phyloP scores from a whole-genome alignment of 371 early-diverging fungal species.

The Circinella minor region DNA sequence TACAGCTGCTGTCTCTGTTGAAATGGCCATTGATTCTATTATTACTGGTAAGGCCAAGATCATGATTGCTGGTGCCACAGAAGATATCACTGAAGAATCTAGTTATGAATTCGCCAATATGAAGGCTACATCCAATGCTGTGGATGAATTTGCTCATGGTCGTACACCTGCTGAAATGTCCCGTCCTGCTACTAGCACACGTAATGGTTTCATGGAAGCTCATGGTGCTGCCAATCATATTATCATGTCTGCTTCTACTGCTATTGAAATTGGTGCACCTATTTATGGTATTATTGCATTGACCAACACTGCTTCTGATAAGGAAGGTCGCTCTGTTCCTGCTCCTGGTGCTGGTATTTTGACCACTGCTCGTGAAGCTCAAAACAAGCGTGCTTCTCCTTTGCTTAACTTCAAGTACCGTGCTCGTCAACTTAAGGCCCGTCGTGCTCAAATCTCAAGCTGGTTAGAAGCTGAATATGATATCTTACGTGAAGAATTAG shows the following conservation, averaged over 20 bases:
- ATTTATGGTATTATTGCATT: slow-evolving; percentile 93
- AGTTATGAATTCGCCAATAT: slow-evolving; percentile 97
- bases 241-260: slow-evolving; percentile 89
- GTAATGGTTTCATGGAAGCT: slow-evolving; percentile 95
- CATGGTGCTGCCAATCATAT: slow-evolving; percentile 93
- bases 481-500: slow-evolving; percentile 73
- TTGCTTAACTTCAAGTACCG: slow-evolving; percentile 92
- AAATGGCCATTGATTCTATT: slow-evolving; percentile 92
- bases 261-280: slow-evolving; percentile 95
- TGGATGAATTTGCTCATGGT: slow-evolving; percentile 86
- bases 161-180: slow-evolving; percentile 92
- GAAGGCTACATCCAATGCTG: slow-evolving; percentile 92
- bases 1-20: slow-evolving; percentile 91
- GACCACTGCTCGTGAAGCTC: slow-evolving; percentile 89
- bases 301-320: slow-evolving; percentile 95
- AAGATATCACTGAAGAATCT: slow-evolving; percentile 94
- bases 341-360: slow-evolving; percentile 97
- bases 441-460: slow-evolving; percentile 81
- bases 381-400: slow-evolving; percentile 69
- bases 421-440: slow-evolving; percentile 79
- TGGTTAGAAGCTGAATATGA: slow-evolving; percentile 90
- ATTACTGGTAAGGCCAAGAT: slow-evolving; percentile 93
- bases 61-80: slow-evolving; percentile 94
- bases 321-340: slow-evolving; percentile 95
- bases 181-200: slow-evolving; percentile 90